Base-by-base conservation (phyloP, 495 filamentous ascomycete genomes). In the Parathielavia appendiculata region DNA sequence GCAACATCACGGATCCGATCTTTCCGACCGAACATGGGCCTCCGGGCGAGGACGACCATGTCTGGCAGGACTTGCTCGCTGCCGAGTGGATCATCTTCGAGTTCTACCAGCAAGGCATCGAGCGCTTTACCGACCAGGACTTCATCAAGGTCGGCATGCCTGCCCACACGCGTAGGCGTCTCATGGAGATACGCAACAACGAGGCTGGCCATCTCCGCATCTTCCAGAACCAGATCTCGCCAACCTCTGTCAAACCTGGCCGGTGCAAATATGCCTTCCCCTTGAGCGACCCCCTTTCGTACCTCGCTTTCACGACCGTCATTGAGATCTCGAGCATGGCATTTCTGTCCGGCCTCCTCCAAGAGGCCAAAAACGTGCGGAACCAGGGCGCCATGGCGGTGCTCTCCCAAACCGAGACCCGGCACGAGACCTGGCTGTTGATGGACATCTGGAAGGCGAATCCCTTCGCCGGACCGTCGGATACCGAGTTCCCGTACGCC, bases 181-280 rank as follows among this genome's bases (percentile, higher is more conserved):
- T 83, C 59, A 63, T 69, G 48, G 76, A 83, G 57, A 80, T 83
- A 50, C 76, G 80, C 47, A 75, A 81, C 67, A 83, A 81, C 60
- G 80, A 81, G 63, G 80, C 80, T 41, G 80, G 79, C 36, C 80
- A 83, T 56, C 63, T 79, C 23, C 79, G 78, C 58, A 75, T 83
- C 65, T 83, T 83, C 69, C 77, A 79, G 56, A 74, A 77, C 62
- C 63, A 73, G 38, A 83, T 81, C 57, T 80, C 79, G 0, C 66
- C 71, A 19, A 74, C 72, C 17, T 81, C 80, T 0, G 56, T 79
- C 34, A 82, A 80, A 61, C 80, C 79, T 2, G 79, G 77, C 3
- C 69, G 71, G 0, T 82, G 80, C 73, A 67, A 75, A 32, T 78
- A 82, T 62, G 41, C 57, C 10, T 82, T 72, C 54, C 73, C 74